These are phyloP conservation scores for Arthroderma sp. DNA, from an alignment of 2,329 filamentous ascomycete genomes.

Conservation along the genomic window DNA sequence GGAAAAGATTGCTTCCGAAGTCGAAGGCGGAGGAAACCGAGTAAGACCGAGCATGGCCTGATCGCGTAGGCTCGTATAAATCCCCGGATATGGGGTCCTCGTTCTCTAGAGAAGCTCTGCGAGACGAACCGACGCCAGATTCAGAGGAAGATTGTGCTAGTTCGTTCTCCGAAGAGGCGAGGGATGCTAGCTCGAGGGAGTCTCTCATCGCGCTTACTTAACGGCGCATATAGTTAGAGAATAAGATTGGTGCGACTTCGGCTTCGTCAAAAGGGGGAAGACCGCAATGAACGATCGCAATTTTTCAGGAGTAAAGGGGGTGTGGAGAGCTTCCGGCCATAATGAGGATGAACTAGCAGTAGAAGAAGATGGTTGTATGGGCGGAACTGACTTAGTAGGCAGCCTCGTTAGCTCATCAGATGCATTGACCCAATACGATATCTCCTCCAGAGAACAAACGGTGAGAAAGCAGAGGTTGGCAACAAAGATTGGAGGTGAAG, in stretches of 20 bases:
- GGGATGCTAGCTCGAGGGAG: slow-evolving; percentile 88
- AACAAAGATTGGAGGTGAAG: not conserved
- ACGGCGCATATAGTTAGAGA: not conserved
- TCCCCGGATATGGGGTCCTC: slow-evolving; percentile 58
- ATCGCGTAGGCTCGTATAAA: slow-evolving; percentile 41
- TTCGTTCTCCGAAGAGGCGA: slow-evolving; percentile 63
- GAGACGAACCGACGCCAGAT: slow-evolving; percentile 84
- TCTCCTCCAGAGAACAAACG: not conserved
- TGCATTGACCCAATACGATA: not conserved
- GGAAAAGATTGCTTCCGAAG: slow-evolving; percentile 86
- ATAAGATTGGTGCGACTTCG: too few relatives aligned
- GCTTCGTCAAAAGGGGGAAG: not conserved
- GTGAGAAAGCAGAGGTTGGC: not conserved
- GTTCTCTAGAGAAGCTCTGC: slow-evolving; percentile 74
- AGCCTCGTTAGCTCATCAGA: not conserved
- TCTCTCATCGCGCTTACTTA: slow-evolving; percentile 46
- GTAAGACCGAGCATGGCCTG: slow-evolving; percentile 55
- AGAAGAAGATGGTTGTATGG: not conserved
- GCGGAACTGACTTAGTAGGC: not conserved
- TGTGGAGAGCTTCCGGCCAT: not conserved
- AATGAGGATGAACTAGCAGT: not conserved
- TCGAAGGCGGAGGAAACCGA: slow-evolving; percentile 91
- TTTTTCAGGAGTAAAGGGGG: slow-evolving; percentile 1
- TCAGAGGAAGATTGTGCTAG: slow-evolving; percentile 57
- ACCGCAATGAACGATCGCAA: not conserved